Evolutionary conservation across 2,329 filamentous ascomycete species (phyloP), one percentile per base, ranked within the genome.

Genomic region (Fusarium musae): DNA sequence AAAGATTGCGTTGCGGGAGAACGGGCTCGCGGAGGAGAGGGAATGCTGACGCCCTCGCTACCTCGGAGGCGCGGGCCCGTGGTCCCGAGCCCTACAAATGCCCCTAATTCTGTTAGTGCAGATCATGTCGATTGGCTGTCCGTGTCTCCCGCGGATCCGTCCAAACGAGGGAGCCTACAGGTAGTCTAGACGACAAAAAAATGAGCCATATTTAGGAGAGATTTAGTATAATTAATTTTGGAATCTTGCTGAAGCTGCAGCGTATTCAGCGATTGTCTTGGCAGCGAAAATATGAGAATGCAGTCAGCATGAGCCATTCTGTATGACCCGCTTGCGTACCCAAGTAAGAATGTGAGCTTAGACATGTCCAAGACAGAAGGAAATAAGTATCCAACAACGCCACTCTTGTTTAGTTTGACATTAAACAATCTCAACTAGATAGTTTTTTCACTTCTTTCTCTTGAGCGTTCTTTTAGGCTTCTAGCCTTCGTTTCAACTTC

Each of bases 41-140:
- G 39, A 42, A 44, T 52, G 64, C 59, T 72, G 63, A 58, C 30
- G 15, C 69, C 70, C 70, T 60, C 61, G 70, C 44, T 44, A 26
- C 71, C 70, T 67, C 70, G 71, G 71, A 62, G 37, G 61, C 70
- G 50, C 59, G 70, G 70, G 12, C 32, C 69, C 66, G 66, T 50
- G 40, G 19, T 32, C 16, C 66, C 62, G 66, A 53, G 39, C 6
- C 12, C 10, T 34, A 26, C 21, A 15, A 37, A n/a, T 34, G 23
- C 39, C 37, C 34, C 37, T 39, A 42, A 36, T 39, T n/a, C 7
- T 6, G 40, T 39, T 59, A 59, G 52, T 34, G 63, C 9, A 12
- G 12, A 56, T 47, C n/a, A 32, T 19, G 28, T 40, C 42, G 59
- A 70, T 70, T 69, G 66, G 65, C 34, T 59, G 32, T 34, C 65